Conservation (phyloP, 2,329 filamentous ascomycete species). For the Epichloe hybrida region DNA sequence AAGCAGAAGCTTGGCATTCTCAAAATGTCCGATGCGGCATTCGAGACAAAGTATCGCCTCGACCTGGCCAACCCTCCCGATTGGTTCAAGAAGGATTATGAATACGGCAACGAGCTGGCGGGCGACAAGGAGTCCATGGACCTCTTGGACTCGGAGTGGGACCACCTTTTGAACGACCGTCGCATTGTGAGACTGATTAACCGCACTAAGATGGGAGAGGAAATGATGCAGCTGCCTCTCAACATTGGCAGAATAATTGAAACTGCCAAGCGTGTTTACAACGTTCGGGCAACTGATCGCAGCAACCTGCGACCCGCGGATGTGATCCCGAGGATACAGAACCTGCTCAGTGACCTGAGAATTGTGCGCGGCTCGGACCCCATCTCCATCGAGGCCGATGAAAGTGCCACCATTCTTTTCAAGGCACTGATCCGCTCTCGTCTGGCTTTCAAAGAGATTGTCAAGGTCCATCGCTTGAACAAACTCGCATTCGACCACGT, state of each 20-base stretch:
- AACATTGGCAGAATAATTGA: slow-evolving; percentile 87
- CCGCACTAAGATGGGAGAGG: slow-evolving; percentile 57
- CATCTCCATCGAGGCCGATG: slow-evolving; percentile 75
- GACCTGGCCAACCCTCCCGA: slow-evolving; percentile 51
- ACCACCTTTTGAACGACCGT: slow-evolving; percentile 62
- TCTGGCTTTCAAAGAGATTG: slow-evolving; percentile 84
- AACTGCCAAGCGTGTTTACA: slow-evolving; percentile 79
- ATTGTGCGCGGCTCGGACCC: slow-evolving; percentile 76
- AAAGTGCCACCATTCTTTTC: slow-evolving; percentile 79
- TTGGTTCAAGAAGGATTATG: slow-evolving; percentile 44
- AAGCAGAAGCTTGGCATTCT: slow-evolving; percentile 83
- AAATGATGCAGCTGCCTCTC: slow-evolving; percentile 80
- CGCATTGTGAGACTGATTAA: slow-evolving; percentile 59
- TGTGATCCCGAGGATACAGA: slow-evolving; percentile 66
- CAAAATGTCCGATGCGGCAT: slow-evolving; percentile 61
- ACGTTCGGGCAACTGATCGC: slow-evolving; percentile 69
- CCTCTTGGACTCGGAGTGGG: slow-evolving; percentile 79
- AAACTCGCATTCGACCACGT: slow-evolving; percentile 89
- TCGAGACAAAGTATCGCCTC: slow-evolving; percentile 70
- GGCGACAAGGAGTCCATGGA: slow-evolving; percentile 81
- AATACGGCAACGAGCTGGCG: slow-evolving; percentile 73
- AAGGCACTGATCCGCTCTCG: slow-evolving; percentile 83
- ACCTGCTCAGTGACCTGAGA: slow-evolving; percentile 61
- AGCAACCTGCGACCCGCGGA: slow-evolving; percentile 85
- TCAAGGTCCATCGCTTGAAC: slow-evolving; percentile 72